Percentiles rank a stretch among this genome's conserved stretches.
phyloP scores from a whole-genome alignment of 352 stramenopile genomes.

The Elongisporangium undulatum region DNA sequence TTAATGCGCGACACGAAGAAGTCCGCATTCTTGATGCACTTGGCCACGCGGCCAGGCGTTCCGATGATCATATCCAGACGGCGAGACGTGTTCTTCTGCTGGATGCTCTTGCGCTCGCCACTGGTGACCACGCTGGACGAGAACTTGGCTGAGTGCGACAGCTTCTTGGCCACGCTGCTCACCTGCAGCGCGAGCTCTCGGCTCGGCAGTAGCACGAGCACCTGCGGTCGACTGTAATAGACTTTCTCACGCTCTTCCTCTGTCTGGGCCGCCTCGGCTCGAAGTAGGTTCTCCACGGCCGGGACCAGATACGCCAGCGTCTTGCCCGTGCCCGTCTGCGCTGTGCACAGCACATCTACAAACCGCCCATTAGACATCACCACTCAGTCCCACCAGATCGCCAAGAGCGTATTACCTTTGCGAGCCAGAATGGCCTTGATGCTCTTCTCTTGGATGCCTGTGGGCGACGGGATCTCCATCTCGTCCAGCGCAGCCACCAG shows the following conservation, averaged over 20 bases:
- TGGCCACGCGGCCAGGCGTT: slow-evolving; percentile 67
- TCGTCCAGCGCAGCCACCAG: slow-evolving; percentile 37
- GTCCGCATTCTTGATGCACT: slow-evolving; percentile 63
- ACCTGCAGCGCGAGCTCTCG: slow-evolving; percentile 69
- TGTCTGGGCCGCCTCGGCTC: slow-evolving; percentile 20
- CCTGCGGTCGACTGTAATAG: slow-evolving; percentile 32
- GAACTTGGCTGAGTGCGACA: slow-evolving; percentile 70
- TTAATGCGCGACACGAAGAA: slow-evolving; percentile 75
- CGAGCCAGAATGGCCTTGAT: slow-evolving; percentile 39
- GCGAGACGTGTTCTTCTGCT: slow-evolving; percentile 39
- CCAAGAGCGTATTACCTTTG: slow-evolving; percentile 14
- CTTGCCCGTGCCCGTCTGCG: slow-evolving; percentile 66
- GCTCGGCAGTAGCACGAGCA: slow-evolving; percentile 57
- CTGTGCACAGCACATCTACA: slow-evolving; percentile 50
- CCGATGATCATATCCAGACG: slow-evolving; percentile 70
- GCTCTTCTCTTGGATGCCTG: slow-evolving; percentile 50
- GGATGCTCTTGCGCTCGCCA: slow-evolving; percentile 64
- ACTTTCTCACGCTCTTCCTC: slow-evolving; percentile 16
- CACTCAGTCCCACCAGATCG: not conserved
- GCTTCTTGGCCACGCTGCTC: slow-evolving; percentile 53
- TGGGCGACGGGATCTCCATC: slow-evolving; percentile 43
- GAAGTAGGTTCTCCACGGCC: slow-evolving; percentile 43
- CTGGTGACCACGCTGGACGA: slow-evolving; percentile 57
- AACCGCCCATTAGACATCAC: not conserved
- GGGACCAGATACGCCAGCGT: slow-evolving; percentile 63